phyloP scores from a whole-genome alignment of 306 rosid species.

The Pachyrhizus erosus region DNA sequence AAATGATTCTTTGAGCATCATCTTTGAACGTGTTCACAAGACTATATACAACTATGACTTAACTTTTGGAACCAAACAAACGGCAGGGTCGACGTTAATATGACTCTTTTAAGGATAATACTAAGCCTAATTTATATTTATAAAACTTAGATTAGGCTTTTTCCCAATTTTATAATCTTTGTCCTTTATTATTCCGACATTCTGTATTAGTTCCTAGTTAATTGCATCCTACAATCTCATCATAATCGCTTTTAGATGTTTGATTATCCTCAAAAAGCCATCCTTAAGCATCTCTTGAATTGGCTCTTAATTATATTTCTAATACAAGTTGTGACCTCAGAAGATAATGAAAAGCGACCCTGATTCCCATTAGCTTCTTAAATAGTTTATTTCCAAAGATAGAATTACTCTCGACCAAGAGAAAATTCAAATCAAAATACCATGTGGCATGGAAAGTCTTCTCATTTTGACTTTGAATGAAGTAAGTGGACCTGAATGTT shows the following conservation, averaged over 20 bases:
- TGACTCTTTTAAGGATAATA: constrained; percentile 44
- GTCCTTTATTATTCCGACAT: constrained; percentile 72
- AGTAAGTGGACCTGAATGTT: constrained; percentile 43
- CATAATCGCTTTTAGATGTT: constrained; percentile 55
- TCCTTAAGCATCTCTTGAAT: constrained; percentile 8
- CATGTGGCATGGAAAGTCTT: constrained; percentile 47
- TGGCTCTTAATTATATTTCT: constrained; percentile 34
- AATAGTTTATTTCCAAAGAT: constrained; percentile 42
- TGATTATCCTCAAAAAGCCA: constrained; percentile 42
- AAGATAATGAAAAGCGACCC: constrained; percentile 49
- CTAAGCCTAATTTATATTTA: constrained; percentile 12
- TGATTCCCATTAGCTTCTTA: constrained; percentile 45
- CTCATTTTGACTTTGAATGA: constrained; percentile 59
- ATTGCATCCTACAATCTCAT: constrained; percentile 56
- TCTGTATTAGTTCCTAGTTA: constrained; percentile 45
- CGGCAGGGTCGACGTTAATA: constrained; percentile 41
- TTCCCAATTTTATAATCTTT: constrained; percentile 41
- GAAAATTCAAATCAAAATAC: constrained; percentile 27
- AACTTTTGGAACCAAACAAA: constrained; percentile 59
- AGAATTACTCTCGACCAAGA: constrained; percentile 26
- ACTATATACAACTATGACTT: constrained; percentile 34
- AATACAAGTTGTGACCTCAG: constrained; percentile 43
- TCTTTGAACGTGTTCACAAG: constrained; percentile 44
- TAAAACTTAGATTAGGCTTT: constrained; percentile 41
- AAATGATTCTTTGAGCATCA: constrained; percentile 44